Percentiles rank a stretch among this genome's conserved stretches.
Conservation (phyloP, 73 alveolate genomes). For the Paramecium tetraurelia region DNA sequence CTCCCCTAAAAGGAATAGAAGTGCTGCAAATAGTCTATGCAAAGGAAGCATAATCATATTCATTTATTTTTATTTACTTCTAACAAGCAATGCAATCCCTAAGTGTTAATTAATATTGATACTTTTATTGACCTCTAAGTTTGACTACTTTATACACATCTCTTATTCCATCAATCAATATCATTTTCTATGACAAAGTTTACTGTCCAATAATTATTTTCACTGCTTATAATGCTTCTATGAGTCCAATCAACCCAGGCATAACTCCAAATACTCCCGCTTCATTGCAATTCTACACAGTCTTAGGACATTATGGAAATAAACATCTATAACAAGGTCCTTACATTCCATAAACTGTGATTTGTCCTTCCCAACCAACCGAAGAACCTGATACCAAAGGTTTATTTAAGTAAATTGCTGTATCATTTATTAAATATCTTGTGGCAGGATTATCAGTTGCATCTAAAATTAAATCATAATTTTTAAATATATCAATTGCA, state of each 20-base stretch:
- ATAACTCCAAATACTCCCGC: constrained; percentile 95
- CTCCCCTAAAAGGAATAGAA: not conserved
- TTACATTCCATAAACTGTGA: constrained; percentile 82
- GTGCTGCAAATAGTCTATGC: not conserved
- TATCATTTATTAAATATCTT: constrained; percentile 88
- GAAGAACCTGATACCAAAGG: constrained; percentile 93
- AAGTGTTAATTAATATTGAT: not conserved
- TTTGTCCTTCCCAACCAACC: constrained; percentile 91
- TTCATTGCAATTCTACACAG: constrained; percentile 82
- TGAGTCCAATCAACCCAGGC: constrained; percentile 88
- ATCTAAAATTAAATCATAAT: constrained; percentile 93
- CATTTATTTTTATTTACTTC: not conserved
- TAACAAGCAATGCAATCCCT: not conserved
- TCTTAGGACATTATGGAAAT: constrained; percentile 89
- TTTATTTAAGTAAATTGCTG: constrained; percentile 80
- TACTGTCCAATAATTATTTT: constrained; percentile 80
- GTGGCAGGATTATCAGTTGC: constrained; percentile 93
- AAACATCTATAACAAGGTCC: constrained; percentile 96
- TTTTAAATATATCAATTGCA: constrained; percentile 74
- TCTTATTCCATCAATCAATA: constrained; percentile 86
- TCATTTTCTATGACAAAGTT: constrained; percentile 72
- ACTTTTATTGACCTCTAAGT: constrained; percentile 73
- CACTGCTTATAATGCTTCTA: constrained; percentile 86
- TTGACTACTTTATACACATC: constrained; percentile 77
- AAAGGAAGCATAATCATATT: constrained; percentile 51